Conservation (phyloP, 139 green algal species). For the Tetraselmis striata region DNA sequence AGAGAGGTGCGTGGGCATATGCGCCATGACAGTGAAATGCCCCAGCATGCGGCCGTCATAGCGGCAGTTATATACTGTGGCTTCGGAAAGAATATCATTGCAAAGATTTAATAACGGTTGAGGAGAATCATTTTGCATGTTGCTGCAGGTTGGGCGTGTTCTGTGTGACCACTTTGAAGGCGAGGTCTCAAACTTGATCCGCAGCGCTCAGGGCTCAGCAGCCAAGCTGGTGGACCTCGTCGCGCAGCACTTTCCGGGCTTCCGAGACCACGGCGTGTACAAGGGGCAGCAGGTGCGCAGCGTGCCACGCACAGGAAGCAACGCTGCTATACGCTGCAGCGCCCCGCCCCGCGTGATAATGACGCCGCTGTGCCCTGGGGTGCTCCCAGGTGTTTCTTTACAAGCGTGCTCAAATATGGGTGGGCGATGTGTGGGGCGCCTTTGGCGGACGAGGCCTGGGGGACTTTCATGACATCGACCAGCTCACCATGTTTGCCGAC, state of each 20-base stretch:
- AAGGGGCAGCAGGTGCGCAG: conserved; percentile 25
- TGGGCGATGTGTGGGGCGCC: conserved; percentile 80
- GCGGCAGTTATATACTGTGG: background rate
- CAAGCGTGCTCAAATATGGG: conserved; percentile 95
- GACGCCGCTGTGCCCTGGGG: too few relatives aligned
- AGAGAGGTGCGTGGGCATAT: conserved; percentile 63
- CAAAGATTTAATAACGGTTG: too few relatives aligned
- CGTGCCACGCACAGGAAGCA: background rate
- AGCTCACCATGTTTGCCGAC: conserved; percentile 92
- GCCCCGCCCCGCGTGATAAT: too few relatives aligned
- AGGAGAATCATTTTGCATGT: conserved; percentile 2
- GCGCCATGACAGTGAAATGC: background rate
- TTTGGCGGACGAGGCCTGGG: conserved; percentile 70
- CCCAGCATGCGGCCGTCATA: background rate
- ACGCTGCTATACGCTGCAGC: background rate
- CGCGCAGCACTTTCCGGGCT: conserved; percentile 62
- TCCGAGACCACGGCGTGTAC: conserved; percentile 77
- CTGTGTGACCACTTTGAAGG: conserved; percentile 59
- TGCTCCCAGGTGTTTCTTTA: conserved; percentile 83
- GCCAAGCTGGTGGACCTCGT: conserved; percentile 66
- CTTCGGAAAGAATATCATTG: too few relatives aligned
- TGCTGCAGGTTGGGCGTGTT: conserved; percentile 53
- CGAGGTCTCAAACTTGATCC: conserved; percentile 34
- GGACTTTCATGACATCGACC: conserved; percentile 66
- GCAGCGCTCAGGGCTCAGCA: conserved; percentile 51